phyloP scores from a whole-genome alignment of 768 basidiomycete species.

The Pholiota conissans region DNA sequence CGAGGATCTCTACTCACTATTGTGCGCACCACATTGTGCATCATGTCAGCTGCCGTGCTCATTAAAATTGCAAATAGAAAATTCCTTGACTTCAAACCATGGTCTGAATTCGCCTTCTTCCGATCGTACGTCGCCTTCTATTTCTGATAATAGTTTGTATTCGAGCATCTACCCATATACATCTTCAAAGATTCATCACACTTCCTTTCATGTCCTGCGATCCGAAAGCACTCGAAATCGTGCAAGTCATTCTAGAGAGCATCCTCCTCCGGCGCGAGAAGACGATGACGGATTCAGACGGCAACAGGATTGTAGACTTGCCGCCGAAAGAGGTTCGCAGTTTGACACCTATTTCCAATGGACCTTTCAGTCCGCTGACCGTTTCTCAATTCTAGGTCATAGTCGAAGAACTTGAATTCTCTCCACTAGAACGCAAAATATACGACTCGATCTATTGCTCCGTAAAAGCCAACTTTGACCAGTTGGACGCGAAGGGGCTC shows the following conservation, averaged over 20 bases:
- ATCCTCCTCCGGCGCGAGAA: slow-evolving; percentile 90
- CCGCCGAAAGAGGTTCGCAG: slow-evolving; percentile 74
- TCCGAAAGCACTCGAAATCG: slow-evolving; percentile 90
- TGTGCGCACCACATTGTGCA: no score
- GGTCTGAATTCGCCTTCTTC: slow-evolving; percentile 87
- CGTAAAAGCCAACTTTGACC: slow-evolving; percentile 80
- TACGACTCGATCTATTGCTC: slow-evolving; percentile 85
- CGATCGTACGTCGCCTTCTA: slow-evolving; percentile 71
- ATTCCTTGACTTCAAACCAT: slow-evolving; percentile 76
- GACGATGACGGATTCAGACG: slow-evolving; percentile 84
- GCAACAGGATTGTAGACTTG: slow-evolving; percentile 85
- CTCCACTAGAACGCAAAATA: slow-evolving; percentile 77
- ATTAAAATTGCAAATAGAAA: slow-evolving; percentile 53
- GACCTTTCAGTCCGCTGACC: not conserved
- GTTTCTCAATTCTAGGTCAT: slow-evolving; percentile 42
- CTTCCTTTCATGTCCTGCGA: slow-evolving; percentile 90
- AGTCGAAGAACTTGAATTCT: slow-evolving; percentile 79
- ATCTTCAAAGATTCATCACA: slow-evolving; percentile 73
- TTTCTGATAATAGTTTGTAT: no score
- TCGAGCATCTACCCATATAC: no score
- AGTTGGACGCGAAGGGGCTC: slow-evolving; percentile 74
- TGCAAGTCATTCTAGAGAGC: slow-evolving; percentile 91
- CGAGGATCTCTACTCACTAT: slow-evolving; percentile 86
- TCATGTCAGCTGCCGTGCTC: no score
- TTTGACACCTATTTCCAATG: not conserved